Conservation (phyloP, 2,329 filamentous ascomycete species). For the Botrytis fabae region DNA sequence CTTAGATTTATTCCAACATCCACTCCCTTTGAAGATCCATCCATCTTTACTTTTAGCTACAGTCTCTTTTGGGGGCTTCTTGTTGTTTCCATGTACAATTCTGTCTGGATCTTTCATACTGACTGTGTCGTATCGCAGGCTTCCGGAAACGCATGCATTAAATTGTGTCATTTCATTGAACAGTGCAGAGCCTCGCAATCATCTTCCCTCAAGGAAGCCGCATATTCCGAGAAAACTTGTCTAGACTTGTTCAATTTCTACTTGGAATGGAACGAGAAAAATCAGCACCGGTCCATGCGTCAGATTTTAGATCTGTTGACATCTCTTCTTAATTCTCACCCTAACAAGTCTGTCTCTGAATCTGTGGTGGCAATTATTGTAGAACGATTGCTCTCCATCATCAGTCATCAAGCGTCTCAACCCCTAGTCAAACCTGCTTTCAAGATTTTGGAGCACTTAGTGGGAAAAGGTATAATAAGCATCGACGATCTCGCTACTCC, state of each 20-base stretch:
- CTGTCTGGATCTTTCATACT: not conserved
- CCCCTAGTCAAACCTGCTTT: constrained; percentile 69
- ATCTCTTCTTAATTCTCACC: constrained; percentile 53
- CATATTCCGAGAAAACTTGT: constrained; percentile 52
- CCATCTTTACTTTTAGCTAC: not conserved
- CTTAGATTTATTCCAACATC: not conserved
- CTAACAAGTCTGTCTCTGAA: constrained; percentile 45
- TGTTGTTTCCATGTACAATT: not conserved
- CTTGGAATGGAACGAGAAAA: constrained; percentile 66
- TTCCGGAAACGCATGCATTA: constrained; percentile 59
- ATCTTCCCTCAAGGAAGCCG: constrained; percentile 48
- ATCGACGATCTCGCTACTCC: constrained; percentile 30
- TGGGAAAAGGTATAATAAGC: constrained; percentile 59
- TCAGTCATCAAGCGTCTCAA: constrained; percentile 60
- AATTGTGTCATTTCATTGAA: constrained; percentile 63
- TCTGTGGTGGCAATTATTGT: constrained; percentile 50
- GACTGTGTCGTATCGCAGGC: constrained; percentile 25
- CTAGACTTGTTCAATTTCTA: constrained; percentile 60
- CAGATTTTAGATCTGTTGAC: constrained; percentile 60
- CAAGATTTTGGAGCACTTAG: constrained; percentile 64
- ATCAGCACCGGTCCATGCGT: constrained; percentile 63
- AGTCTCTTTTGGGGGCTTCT: not conserved
- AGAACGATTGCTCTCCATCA: constrained; percentile 56
- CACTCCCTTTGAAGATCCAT: not conserved
- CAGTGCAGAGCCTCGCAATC: constrained; percentile 55